Evolutionary conservation across 805 yeast genomes (phyloP).

Genomic region (Lipomyces orientalis): DNA sequence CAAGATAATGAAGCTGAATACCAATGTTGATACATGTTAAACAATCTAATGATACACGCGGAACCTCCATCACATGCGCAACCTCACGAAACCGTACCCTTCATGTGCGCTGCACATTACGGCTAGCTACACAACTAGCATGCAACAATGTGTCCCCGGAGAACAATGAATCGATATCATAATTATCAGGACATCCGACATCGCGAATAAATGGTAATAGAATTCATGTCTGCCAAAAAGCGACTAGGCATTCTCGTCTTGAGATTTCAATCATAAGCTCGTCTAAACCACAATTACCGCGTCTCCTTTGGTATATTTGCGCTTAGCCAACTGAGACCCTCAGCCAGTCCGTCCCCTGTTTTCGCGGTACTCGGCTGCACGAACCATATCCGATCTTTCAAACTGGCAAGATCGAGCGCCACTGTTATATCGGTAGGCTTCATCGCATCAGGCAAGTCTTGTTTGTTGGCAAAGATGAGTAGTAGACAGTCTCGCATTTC

Average conservation of each 20-base stretch:
- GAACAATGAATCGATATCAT: background rate
- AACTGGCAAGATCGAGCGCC: slow-evolving; percentile 93
- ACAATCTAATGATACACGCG: too few species aligned
- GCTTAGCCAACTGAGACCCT: slow-evolving; percentile 96
- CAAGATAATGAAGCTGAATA: too few species aligned
- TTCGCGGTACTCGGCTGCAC: slow-evolving; percentile 99
- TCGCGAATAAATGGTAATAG: background rate
- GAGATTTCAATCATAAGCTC: background rate
- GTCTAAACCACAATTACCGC: background rate
- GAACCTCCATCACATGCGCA: too few species aligned
- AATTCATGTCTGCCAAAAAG: background rate
- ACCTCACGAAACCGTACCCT: too few species aligned
- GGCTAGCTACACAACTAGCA: too few species aligned
- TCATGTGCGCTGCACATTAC: too few species aligned
- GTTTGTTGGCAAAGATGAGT: slow-evolving; percentile 96
- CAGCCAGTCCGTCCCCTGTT: slow-evolving; percentile 97
- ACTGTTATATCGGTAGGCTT: slow-evolving; percentile 98
- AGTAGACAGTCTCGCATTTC: slow-evolving; percentile 96
- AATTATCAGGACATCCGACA: too few species aligned
- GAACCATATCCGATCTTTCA: slow-evolving; percentile 99
- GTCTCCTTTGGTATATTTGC: slow-evolving; percentile 78
- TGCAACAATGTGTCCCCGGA: background rate
- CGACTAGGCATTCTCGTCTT: background rate
- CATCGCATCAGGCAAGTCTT: slow-evolving; percentile 99
- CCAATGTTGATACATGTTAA: too few species aligned